Conservation (phyloP, 177 flowering plant genomes). For the Telopea speciosissima region DNA sequence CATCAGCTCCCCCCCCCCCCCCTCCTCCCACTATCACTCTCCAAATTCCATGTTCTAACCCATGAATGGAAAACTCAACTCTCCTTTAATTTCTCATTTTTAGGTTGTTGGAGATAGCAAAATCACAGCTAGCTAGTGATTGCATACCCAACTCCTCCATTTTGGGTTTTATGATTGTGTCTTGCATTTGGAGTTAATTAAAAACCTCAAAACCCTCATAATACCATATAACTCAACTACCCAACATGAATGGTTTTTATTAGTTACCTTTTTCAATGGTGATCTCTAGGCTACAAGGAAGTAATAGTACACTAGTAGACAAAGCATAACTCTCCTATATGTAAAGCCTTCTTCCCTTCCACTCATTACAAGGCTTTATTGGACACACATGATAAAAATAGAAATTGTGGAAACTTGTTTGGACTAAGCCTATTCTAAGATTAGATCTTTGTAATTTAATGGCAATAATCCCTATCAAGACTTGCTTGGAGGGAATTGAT, state of each 20-base stretch:
- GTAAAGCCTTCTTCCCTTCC: not conserved
- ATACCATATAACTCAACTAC: not conserved
- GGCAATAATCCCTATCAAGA: not conserved
- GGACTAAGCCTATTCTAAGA: not conserved
- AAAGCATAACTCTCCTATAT: no score
- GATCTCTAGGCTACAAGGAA: not conserved
- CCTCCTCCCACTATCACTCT: not conserved
- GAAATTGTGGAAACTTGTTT: not conserved
- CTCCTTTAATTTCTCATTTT: not conserved
- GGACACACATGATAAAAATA: not conserved
- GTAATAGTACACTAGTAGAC: not conserved
- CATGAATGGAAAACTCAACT: no score
- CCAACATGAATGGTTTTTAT: not conserved
- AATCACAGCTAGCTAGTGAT: not conserved
- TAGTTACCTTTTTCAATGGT: not conserved
- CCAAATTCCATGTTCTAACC: not conserved
- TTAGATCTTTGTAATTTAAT: not conserved
- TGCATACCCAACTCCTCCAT: not conserved
- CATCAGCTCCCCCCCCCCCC: no score
- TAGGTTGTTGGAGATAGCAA: not conserved
- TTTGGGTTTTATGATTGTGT: not conserved
- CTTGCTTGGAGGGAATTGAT: not conserved
- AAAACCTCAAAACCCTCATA: slow-evolving; percentile 1
- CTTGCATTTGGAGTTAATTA: not conserved
- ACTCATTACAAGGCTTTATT: not conserved